phyloP scores from a whole-genome alignment of 306 rosid genomes.

The Comarum palustre region DNA sequence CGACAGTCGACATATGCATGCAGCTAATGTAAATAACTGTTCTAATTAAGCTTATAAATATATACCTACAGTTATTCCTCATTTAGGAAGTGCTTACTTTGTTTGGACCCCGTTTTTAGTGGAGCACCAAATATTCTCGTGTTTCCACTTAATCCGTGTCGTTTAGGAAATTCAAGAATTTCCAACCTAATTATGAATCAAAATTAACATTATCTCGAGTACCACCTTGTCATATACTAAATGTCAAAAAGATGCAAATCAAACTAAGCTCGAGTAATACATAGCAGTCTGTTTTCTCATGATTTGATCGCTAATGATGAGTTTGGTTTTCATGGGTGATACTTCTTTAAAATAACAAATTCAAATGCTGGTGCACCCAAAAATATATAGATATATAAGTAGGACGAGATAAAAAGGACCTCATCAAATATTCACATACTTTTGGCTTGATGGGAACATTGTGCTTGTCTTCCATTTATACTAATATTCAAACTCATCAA shows the following conservation, averaged over 20 bases:
- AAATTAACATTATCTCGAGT: slow-evolving; percentile 33
- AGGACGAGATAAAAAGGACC: slow-evolving; percentile 15
- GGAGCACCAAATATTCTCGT: slow-evolving; percentile 19
- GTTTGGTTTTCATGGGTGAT: slow-evolving; percentile 24
- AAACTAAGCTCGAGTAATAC: no score
- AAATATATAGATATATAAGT: slow-evolving; percentile 7
- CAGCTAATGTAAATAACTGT: neutral
- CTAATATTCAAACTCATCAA: slow-evolving; percentile 35
- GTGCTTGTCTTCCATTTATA: slow-evolving; percentile 18
- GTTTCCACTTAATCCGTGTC: slow-evolving; percentile 13
- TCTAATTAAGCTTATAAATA: neutral
- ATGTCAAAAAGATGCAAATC: neutral
- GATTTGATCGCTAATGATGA: slow-evolving; percentile 25
- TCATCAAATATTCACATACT: neutral
- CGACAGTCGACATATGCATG: neutral
- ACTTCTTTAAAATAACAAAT: slow-evolving; percentile 16
- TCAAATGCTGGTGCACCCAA: slow-evolving; percentile 30
- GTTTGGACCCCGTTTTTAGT: slow-evolving; percentile 17
- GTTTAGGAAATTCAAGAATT: slow-evolving; percentile 13
- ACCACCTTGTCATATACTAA: slow-evolving; percentile 32
- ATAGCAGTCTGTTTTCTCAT: slow-evolving; percentile 30
- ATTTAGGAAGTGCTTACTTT: neutral
- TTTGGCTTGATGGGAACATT: slow-evolving; percentile 8
- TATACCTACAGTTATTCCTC: neutral
- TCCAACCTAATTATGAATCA: slow-evolving; percentile 19